Evolutionary conservation across 768 basidiomycete species (phyloP), one percentile per base, ranked within the genome.

Genomic region (Daedalea quercina): DNA sequence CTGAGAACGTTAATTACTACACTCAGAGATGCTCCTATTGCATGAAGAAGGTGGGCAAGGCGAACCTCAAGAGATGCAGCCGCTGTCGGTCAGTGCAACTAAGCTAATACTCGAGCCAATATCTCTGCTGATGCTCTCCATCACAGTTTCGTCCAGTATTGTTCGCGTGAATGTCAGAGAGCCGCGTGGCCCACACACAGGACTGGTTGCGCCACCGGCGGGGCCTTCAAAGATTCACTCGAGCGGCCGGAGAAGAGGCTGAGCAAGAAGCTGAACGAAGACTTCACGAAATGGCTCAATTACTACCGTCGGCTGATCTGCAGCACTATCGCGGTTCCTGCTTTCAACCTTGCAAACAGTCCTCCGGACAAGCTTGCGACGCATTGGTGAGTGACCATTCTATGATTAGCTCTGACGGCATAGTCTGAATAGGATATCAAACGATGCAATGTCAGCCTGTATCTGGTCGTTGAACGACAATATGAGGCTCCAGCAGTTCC

Each of bases 101-200:
- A n/a, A n/a, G n/a, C n/a, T n/a, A n/a, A n/a, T n/a, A n/a, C n/a
- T 31, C 28, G 28, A 31, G 4, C 28, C 11, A 11, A 31, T 31
- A 11, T 6, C 28, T 6, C 11, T 31, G 28, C 6, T 11, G 11
- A 6, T 31, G 6, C 28, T 11, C 11, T 31, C 28, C 28, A 31
- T 31, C 28, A 23, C 23, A 55, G 54, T 23, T 33, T 67, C 41
- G 67, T 67, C 20, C 63, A 63, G 15, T 68, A 68, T 37, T 68
- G 67, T 45, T 67, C 65, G 17, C 59, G 60, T 28, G 57, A 57
- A 51, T 67, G 66, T 44, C 63, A 68, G 46, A 60, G 57, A 6
- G 63, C 58, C 0, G 66, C 65, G 2, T 67, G 65, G 67, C 59
- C 24, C 44, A 62, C 63, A 9, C 67, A 67, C 53, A 67, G 64